Percentiles rank a stretch among this genome's conserved stretches.
phyloP scores from a whole-genome alignment of 1,139 yeast genomes.

The Groenewaldozyma auringiensis region DNA sequence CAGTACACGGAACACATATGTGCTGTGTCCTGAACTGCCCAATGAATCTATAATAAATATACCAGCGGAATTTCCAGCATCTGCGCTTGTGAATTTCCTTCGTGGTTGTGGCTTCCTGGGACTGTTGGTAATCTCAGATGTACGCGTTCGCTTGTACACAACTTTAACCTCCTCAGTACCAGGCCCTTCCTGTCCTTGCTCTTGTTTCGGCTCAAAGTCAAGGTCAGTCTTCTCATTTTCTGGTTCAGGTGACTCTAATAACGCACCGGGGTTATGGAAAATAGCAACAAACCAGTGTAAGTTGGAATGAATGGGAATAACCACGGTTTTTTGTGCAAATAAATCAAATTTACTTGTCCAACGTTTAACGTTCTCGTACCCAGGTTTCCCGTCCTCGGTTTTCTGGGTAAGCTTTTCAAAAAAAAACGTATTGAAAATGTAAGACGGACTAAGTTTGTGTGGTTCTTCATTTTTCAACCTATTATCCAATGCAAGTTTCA shows the following conservation, averaged over 20 bases:
- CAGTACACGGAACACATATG: constrained; percentile 45
- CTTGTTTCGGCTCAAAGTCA: not conserved
- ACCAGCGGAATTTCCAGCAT: constrained; percentile 32
- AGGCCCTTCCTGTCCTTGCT: not conserved
- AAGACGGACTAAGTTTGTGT: constrained; percentile 29
- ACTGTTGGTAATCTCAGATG: not conserved
- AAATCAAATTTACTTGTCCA: constrained; percentile 76
- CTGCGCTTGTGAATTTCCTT: constrained; percentile 5
- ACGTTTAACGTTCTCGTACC: constrained; percentile 58
- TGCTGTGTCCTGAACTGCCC: constrained; percentile 38
- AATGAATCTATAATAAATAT: constrained; percentile 77
- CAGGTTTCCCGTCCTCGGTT: constrained; percentile 27
- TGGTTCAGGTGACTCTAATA: constrained; percentile 10
- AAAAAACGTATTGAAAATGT: constrained; percentile 79
- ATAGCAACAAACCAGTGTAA: constrained; percentile 79
- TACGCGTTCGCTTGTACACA: constrained; percentile 7
- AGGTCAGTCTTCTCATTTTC: not conserved
- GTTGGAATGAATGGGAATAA: constrained; percentile 71
- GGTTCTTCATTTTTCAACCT: constrained; percentile 8
- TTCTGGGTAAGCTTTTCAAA: constrained; percentile 50
- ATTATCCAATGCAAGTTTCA: constrained; percentile 23
- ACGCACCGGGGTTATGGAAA: constrained; percentile 23
- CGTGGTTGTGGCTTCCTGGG: constrained; percentile 10
- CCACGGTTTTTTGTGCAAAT: constrained; percentile 50
- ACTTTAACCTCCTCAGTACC: constrained; percentile 5